Evolutionary conservation across 805 yeast genomes (phyloP).

Genomic region (Lachancea fermentati): DNA sequence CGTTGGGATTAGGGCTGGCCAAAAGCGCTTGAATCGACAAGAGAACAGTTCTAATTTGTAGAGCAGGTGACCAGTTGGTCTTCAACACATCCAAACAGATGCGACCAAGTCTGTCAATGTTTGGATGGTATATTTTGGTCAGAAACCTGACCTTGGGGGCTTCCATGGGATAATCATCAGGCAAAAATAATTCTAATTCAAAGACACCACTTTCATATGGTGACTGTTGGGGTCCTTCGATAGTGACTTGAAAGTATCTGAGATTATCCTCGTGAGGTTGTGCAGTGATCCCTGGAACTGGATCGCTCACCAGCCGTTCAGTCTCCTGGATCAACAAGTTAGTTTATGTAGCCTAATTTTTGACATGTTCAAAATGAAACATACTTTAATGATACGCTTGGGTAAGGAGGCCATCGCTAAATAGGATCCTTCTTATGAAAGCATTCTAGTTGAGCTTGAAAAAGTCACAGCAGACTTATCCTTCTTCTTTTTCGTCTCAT

Average conservation of each 20-base stretch:
- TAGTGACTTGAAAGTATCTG: slow-evolving; percentile 85
- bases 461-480: too few relatives aligned
- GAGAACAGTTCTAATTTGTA: slow-evolving; percentile 88
- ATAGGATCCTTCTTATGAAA: neutral
- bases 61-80: slow-evolving; percentile 96
- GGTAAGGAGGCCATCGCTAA: slow-evolving; percentile 46
- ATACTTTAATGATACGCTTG: slow-evolving; percentile 82
- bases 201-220: slow-evolving; percentile 88
- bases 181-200: slow-evolving; percentile 78
- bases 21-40: slow-evolving; percentile 88
- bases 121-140: slow-evolving; percentile 93
- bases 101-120: slow-evolving; percentile 90
- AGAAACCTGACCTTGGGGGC: slow-evolving; percentile 94
- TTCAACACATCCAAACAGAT: slow-evolving; percentile 93
- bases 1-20: slow-evolving; percentile 97
- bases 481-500: too few relatives aligned
- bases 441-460: too few relatives aligned
- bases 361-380: slow-evolving; percentile 25
- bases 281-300: slow-evolving; percentile 94
- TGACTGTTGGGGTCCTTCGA: slow-evolving; percentile 85
- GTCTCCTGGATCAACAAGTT: slow-evolving; percentile 54
- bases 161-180: slow-evolving; percentile 97
- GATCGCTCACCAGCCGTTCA: slow-evolving; percentile 84
- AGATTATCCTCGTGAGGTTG: slow-evolving; percentile 90
- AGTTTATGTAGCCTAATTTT: neutral